phyloP scores from a whole-genome alignment of 2,329 filamentous ascomycete species.

The Sporothrix phasma region DNA sequence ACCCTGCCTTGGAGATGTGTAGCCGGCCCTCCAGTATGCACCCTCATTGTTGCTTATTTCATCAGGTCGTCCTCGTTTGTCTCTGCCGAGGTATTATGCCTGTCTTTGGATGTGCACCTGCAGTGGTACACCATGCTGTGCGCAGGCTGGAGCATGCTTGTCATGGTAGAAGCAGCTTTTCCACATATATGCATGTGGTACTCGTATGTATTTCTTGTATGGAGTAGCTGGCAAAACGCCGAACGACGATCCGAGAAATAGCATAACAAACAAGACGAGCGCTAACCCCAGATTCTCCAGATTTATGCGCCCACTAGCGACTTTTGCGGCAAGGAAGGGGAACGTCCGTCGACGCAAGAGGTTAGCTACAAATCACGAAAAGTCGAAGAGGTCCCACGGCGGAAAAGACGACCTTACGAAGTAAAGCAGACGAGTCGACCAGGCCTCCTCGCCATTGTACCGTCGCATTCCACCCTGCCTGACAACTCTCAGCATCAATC shows the following conservation, averaged over 20 bases:
- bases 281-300: constrained; percentile 11
- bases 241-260: neutral
- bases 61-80: neutral
- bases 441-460: neutral
- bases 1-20: neutral
- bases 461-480: neutral
- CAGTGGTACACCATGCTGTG: neutral
- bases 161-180: neutral
- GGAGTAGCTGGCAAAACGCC: neutral
- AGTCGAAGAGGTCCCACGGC: neutral
- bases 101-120: neutral
- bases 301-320: constrained; percentile 2
- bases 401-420: too few relatives aligned
- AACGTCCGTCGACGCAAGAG: neutral
- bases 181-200: too few relatives aligned
- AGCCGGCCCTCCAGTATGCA: neutral
- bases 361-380: neutral
- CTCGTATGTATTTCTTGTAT: too few relatives aligned
- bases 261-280: neutral
- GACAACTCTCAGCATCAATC: constrained; percentile 6
- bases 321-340: neutral
- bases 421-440: too few relatives aligned
- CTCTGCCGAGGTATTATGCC: neutral
- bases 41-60: neutral
- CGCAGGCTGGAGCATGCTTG: neutral